phyloP scores from a whole-genome alignment of 768 basidiomycete genomes.

The Leucocoprinus birnbaumii region DNA sequence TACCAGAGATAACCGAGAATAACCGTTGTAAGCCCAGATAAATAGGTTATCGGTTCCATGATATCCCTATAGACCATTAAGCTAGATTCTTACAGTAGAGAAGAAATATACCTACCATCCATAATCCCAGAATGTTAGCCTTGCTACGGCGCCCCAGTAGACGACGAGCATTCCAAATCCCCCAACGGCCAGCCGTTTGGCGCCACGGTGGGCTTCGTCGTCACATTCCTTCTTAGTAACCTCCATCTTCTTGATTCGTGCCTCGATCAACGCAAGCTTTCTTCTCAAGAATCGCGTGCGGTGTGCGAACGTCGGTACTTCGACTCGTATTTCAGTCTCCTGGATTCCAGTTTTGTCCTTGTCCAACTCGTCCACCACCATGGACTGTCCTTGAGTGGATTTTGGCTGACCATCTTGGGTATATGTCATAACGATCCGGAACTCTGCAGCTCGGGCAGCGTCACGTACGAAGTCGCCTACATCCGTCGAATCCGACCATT shows the following conservation, averaged over 20 bases:
- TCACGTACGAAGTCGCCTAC: slow-evolving; percentile 65
- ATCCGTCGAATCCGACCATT: slow-evolving; percentile 65
- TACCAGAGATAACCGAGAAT: slow-evolving; percentile 62
- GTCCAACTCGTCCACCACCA: background rate
- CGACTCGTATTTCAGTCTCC: slow-evolving; percentile 37
- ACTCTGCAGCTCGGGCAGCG: slow-evolving; percentile 50
- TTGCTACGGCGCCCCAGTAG: slow-evolving; percentile 64
- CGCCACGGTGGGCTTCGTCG: slow-evolving; percentile 50
- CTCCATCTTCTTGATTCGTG: slow-evolving; percentile 48
- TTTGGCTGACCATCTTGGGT: slow-evolving; percentile 10
- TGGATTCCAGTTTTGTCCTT: background rate
- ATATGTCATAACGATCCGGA: slow-evolving; percentile 44
- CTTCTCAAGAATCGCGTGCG: slow-evolving; percentile 57
- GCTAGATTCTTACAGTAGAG: background rate
- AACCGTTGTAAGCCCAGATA: slow-evolving; percentile 60
- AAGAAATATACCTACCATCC: slow-evolving; percentile 36
- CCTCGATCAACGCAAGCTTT: slow-evolving; percentile 38
- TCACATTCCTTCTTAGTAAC: slow-evolving; percentile 55
- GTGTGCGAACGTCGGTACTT: slow-evolving; percentile 62
- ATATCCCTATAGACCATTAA: background rate
- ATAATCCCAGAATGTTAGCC: slow-evolving; percentile 64
- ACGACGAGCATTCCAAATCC: slow-evolving; percentile 58
- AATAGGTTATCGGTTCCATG: slow-evolving; percentile 70
- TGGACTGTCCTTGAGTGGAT: slow-evolving; percentile 3
- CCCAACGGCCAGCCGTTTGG: slow-evolving; percentile 51